These are phyloP conservation scores for Auricularia sp. DNA, from an alignment of 768 basidiomycete species.

Conservation along the genomic window DNA sequence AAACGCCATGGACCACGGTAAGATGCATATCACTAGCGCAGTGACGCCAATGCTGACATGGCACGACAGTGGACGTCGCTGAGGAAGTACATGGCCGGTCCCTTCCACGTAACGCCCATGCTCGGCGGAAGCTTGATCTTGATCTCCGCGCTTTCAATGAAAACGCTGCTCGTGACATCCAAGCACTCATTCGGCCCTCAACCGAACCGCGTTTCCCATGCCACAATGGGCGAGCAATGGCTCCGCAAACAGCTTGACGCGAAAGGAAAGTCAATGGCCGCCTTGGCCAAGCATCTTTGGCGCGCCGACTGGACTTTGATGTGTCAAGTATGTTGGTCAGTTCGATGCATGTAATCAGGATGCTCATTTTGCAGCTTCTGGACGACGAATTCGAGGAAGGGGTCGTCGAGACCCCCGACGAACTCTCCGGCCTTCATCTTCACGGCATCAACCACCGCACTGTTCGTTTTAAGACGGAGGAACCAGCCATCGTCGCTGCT, in stretches of 20 bases:
- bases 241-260: constrained; percentile 52
- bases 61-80: constrained; percentile 63
- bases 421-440: constrained; percentile 81
- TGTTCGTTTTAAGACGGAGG: constrained; percentile 58
- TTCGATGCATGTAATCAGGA: too few relatives aligned
- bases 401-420: constrained; percentile 70
- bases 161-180: constrained; percentile 73
- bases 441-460: constrained; percentile 79
- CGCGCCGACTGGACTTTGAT: constrained; percentile 79
- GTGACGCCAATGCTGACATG: too few relatives aligned
- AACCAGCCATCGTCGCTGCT: constrained; percentile 52
- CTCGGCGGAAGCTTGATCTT: constrained; percentile 97
- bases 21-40: constrained; percentile 18
- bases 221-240: constrained; percentile 78
- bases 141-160: constrained; percentile 70
- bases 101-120: constrained; percentile 83
- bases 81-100: constrained; percentile 53
- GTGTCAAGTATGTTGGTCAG: constrained; percentile 57
- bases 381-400: constrained; percentile 98
- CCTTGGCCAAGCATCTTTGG: constrained; percentile 69
- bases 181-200: constrained; percentile 79
- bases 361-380: constrained; percentile 53
- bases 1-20: constrained; percentile 91
- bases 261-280: constrained; percentile 54
- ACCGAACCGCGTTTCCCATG: constrained; percentile 48